Percentiles rank a stretch among this genome's conserved stretches.
Conservation (phyloP, 805 yeast genomes). For the Scheffersomyces lignosus region DNA sequence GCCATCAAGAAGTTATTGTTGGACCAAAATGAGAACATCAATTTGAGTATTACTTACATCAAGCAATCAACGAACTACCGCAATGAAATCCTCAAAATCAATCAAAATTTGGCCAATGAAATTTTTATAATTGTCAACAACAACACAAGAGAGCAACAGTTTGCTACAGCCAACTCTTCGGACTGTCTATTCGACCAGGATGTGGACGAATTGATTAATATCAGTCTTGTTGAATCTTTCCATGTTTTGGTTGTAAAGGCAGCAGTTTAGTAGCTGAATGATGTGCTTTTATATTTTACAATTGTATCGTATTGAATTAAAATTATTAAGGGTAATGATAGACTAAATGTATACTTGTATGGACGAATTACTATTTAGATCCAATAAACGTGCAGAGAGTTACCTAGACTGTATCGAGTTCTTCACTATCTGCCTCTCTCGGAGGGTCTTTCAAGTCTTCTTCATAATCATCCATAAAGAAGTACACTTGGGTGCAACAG, state of each 20-base stretch:
- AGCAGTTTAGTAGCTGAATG: too few species aligned
- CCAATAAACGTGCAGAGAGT: too few species aligned
- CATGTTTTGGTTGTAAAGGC: conserved; percentile 22
- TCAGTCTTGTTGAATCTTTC: conserved; percentile 23
- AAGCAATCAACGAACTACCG: conserved; percentile 16
- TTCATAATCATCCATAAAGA: conserved; percentile 24
- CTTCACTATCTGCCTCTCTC: too few species aligned
- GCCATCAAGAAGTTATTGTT: conserved; percentile 7
- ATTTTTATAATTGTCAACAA: conserved; percentile 26
- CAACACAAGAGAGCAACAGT: not conserved
- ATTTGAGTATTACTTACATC: conserved; percentile 12
- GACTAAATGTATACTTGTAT: too few species aligned
- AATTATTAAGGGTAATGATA: too few species aligned
- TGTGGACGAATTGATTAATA: conserved; percentile 20
- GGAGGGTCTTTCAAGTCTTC: conserved; percentile 18
- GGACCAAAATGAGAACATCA: conserved; percentile 8
- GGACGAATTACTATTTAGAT: too few species aligned
- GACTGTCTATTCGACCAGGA: conserved; percentile 16
- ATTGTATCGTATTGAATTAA: too few species aligned
- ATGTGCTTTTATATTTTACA: too few species aligned
- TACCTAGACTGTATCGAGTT: too few species aligned
- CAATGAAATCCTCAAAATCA: conserved; percentile 13
- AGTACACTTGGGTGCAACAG: conserved; percentile 20
- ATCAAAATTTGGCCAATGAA: conserved; percentile 16
- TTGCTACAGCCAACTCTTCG: conserved; percentile 8